Evolutionary conservation across 192 early-diverging fungal species (phyloP).

Genomic region (Coemansia sp.): DNA sequence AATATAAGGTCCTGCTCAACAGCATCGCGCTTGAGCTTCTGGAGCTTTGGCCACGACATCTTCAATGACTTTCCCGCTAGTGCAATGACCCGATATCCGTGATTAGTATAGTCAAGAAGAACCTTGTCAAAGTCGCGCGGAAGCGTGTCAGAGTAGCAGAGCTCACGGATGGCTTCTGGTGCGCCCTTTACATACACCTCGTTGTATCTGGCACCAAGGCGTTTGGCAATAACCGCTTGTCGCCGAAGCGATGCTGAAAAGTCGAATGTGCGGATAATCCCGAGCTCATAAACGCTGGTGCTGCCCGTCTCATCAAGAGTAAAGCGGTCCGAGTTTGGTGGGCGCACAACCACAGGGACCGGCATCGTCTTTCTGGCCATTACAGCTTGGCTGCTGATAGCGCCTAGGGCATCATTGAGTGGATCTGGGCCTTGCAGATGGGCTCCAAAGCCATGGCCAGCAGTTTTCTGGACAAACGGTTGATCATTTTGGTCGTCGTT

Average conservation of each 20-base stretch:
- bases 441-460: slow-evolving; percentile 11
- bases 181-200: slow-evolving; percentile 95
- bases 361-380: slow-evolving; percentile 22
- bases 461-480: neutral
- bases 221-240: slow-evolving; percentile 89
- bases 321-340: slow-evolving; percentile 70
- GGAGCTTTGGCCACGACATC: slow-evolving; percentile 70
- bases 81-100: slow-evolving; percentile 97
- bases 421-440: neutral
- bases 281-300: slow-evolving; percentile 61
- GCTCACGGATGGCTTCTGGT: slow-evolving; percentile 88
- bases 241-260: slow-evolving; percentile 87
- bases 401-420: neutral
- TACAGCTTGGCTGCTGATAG: neutral
- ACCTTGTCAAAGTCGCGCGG: slow-evolving; percentile 81
- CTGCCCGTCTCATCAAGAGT: slow-evolving; percentile 50
- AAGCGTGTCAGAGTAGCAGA: slow-evolving; percentile 81
- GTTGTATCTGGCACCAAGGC: slow-evolving; percentile 58
- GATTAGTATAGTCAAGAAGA: slow-evolving; percentile 86
- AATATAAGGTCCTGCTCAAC: slow-evolving; percentile 85
- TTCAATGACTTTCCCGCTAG: slow-evolving; percentile 79
- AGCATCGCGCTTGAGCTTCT: slow-evolving; percentile 72
- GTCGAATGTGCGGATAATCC: slow-evolving; percentile 87
- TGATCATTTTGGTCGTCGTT: slow-evolving; percentile 54
- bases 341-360: slow-evolving; percentile 84